A percentile compares a stretch with the other conserved stretches of the same genome.
These are phyloP conservation scores for Geoglossum glabrum DNA, from an alignment of 495 filamentous ascomycete species.

Conservation along the genomic window DNA sequence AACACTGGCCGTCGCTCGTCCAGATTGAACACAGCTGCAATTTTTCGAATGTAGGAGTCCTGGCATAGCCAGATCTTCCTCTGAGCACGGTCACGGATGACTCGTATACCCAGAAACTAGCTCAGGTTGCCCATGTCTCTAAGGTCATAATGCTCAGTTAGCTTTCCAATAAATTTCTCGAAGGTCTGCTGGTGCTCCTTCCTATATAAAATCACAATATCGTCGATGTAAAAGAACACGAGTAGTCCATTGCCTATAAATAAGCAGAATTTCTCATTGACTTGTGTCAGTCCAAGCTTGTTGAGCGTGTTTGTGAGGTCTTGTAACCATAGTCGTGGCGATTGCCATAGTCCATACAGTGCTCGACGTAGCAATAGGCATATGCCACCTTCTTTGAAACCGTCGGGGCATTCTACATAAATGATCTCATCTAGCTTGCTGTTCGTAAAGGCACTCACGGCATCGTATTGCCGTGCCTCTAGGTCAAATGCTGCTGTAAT, in stretches of 20 bases:
- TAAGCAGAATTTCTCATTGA: slow-evolving; percentile 11
- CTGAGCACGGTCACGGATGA: background rate
- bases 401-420: slow-evolving; percentile 2
- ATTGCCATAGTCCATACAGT: slow-evolving; percentile 6
- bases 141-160: background rate
- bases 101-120: background rate
- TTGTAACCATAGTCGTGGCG: slow-evolving; percentile 12
- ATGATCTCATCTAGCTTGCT: slow-evolving; percentile 9
- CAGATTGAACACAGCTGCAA: background rate
- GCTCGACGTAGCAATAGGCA: background rate
- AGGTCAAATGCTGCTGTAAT: slow-evolving; percentile 15
- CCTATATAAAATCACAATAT: slow-evolving; percentile 8
- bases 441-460: slow-evolving; percentile 17
- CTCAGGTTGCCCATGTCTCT: background rate
- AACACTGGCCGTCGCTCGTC: background rate
- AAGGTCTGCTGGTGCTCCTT: background rate
- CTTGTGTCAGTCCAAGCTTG: slow-evolving; percentile 8
- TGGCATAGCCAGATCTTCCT: slow-evolving; percentile 2
- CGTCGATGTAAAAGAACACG: slow-evolving; percentile 9
- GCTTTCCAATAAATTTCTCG: background rate
- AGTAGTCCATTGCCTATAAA: slow-evolving; percentile 7
- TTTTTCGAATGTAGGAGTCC: slow-evolving; percentile 1
- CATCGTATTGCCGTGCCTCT: slow-evolving; percentile 13
- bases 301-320: slow-evolving; percentile 9
- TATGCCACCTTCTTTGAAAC: background rate